A percentile compares a stretch with the other conserved stretches of the same genome.
Evolutionary conservation across 225 moss, liverwort and hornwort genomes (phyloP).

Genomic region (Sphagnum contortum): DNA sequence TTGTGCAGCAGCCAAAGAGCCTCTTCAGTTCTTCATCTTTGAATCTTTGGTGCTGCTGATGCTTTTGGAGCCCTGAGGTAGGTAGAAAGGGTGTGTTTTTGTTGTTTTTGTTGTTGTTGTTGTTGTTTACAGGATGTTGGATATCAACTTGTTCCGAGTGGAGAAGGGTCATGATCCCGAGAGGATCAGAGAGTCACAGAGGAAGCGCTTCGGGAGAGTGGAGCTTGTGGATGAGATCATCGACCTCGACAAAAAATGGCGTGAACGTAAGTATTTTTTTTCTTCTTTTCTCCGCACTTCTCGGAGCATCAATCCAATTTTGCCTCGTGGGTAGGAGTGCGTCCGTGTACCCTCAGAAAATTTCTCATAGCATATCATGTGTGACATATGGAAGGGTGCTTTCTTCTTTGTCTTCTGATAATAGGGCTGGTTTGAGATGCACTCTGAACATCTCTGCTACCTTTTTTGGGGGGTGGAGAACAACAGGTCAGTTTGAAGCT

Average conservation of each 20-base stretch:
- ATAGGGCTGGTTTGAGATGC: no score
- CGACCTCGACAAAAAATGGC: constrained; percentile 56
- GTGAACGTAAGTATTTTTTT: constrained; percentile 22
- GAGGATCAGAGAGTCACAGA: constrained; percentile 61
- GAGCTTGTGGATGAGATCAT: constrained; percentile 80
- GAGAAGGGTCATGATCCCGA: constrained; percentile 30
- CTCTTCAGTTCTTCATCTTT: no score
- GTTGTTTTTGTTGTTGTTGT: no score
- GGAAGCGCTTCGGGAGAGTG: constrained; percentile 35
- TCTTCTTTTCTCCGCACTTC: not conserved
- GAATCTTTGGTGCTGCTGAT: no score
- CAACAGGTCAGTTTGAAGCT: constrained; percentile 33
- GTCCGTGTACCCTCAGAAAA: not conserved
- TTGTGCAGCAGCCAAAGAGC: no score
- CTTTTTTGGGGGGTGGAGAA: no score
- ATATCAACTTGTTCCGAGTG: constrained; percentile 35
- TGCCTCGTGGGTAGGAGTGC: not conserved
- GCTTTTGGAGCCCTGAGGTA: no score
- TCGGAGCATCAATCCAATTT: not conserved
- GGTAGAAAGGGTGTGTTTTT: no score
- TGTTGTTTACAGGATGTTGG: constrained; percentile 9
- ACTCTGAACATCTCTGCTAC: no score
- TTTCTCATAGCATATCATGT: not conserved
- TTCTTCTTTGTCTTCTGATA: not conserved
- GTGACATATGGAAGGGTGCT: not conserved